Evolutionary conservation across 768 basidiomycete species (phyloP).

Genomic region (Mycena polygramma): DNA sequence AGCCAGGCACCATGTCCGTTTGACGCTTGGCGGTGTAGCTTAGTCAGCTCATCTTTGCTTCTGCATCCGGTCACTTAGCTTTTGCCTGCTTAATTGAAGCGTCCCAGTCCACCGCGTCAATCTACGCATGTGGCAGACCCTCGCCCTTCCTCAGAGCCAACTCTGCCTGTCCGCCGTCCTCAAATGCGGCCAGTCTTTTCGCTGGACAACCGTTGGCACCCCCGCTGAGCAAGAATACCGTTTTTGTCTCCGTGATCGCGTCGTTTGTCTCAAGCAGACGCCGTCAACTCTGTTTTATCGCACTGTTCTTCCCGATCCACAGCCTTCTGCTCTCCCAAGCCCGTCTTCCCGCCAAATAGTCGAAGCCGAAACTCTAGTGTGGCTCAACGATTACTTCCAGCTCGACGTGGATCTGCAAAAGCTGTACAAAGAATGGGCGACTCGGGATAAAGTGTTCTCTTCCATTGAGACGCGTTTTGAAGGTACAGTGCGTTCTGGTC

Average conservation of each 20-base stretch:
- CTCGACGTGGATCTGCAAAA: slow-evolving; percentile 77
- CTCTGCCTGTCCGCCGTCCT: slow-evolving; percentile 84
- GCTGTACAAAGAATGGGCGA: slow-evolving; percentile 84
- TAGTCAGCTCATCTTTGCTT: no score
- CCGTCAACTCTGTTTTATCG: slow-evolving; percentile 78
- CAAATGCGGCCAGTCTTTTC: slow-evolving; percentile 88
- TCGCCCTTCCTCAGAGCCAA: slow-evolving; percentile 75
- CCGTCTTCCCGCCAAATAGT: slow-evolving; percentile 49
- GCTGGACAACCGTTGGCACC: slow-evolving; percentile 66
- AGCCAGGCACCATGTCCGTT: no score
- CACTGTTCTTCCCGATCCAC: slow-evolving; percentile 69
- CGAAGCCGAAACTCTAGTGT: slow-evolving; percentile 76
- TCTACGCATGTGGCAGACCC: slow-evolving; percentile 66
- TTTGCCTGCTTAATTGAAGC: no score
- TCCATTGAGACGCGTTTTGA: slow-evolving; percentile 71
- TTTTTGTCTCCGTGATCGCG: slow-evolving; percentile 83
- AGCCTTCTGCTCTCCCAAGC: slow-evolving; percentile 46
- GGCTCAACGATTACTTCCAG: slow-evolving; percentile 92
- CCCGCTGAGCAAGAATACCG: slow-evolving; percentile 71
- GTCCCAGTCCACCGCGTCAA: no score
- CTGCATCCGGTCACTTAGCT: no score
- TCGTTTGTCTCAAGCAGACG: slow-evolving; percentile 86
- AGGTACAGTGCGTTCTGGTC: slow-evolving; percentile 64
- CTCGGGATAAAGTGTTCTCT: slow-evolving; percentile 81
- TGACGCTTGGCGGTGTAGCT: no score